Base-by-base conservation (phyloP, 2,329 filamentous ascomycete species). In the Tolypocladium ovalisporum region DNA sequence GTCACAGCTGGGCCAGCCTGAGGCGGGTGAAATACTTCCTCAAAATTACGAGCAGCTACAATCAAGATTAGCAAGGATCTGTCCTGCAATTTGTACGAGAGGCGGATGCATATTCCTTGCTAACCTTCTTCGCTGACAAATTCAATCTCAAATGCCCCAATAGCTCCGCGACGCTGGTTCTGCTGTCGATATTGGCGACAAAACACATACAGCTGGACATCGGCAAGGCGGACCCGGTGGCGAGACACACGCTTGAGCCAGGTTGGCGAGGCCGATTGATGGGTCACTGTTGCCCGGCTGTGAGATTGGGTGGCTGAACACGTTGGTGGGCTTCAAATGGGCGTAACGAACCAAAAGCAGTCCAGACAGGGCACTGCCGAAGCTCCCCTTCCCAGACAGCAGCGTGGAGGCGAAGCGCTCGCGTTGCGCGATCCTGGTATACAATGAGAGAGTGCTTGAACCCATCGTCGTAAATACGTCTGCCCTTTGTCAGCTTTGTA, bases 181-280 rank as follows among this genome's bases (percentile, higher is more conserved):
- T 76, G 73, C 59, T 81, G 76, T 9, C 75, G 74, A 62, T 85
- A 86, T 1, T 74, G 68, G n/a, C 77, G 70, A 63, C 77, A 82
- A 65, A 86, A 85, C 9, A 85, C 77, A 64, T 84, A 84, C 0
- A 81, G 75, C 57, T 82, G 76, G 19, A 86, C 66, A 59, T 83
- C 78, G 37, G 73, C 75, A 2, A 86, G 68, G 70, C 76, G 77
- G 58, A 86, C 69, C 29, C 75, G 72, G 57, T 75, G 74, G 15
- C 68, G 69, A 15, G 73, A 74, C 42, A 76, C 75, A 51, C 75
- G 78, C 35, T 74, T 71, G 27, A 85, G 67, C 82, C 81, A 85
- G 4, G 71, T 73, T 1, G 71, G 65, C 3, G 77, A 79, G 37
- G 70, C 66, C 13, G 74, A 75, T 59, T 82, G 76, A 54, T 79